A percentile compares a stretch with the other conserved stretches of the same genome.
Evolutionary conservation across 2,329 filamentous ascomycete genomes (phyloP).

Genomic region (Colletotrichum nymphaeae): DNA sequence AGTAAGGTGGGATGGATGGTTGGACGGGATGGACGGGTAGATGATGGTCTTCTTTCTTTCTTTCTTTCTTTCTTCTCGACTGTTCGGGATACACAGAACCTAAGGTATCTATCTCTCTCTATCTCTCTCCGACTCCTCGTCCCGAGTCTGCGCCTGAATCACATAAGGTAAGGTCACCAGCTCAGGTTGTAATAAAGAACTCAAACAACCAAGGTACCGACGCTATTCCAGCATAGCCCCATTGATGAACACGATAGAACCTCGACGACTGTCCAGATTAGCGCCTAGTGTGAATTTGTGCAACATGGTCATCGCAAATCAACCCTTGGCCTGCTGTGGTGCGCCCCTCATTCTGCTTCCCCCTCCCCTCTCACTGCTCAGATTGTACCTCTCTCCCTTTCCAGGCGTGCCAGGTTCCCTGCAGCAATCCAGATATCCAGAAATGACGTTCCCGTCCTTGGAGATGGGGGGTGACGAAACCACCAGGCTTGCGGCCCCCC

Average conservation of each 20-base stretch:
- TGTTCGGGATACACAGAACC: neutral
- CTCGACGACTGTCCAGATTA: neutral
- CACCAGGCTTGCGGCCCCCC: neutral
- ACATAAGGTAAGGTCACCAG: neutral
- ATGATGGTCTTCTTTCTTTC: neutral
- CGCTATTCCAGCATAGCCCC: conserved; percentile 4
- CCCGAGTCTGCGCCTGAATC: neutral
- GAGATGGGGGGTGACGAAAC: conserved; percentile 23
- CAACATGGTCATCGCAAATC: neutral
- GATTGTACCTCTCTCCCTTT: neutral
- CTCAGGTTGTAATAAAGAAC: neutral
- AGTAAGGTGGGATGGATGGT: neutral
- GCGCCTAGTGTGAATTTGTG: neutral
- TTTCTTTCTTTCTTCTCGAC: neutral
- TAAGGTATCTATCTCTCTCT: neutral
- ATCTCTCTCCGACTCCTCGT: neutral
- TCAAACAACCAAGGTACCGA: neutral
- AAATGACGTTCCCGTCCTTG: conserved; percentile 33
- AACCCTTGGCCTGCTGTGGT: neutral
- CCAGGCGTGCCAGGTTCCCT: conserved; percentile 13
- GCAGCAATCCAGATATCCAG: conserved; percentile 11
- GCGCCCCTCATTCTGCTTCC: neutral
- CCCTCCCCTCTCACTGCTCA: conserved; percentile 3
- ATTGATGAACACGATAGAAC: neutral
- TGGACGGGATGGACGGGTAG: neutral